Evolutionary conservation across 768 basidiomycete species (phyloP).

Genomic region (Austroboletus eburneus): DNA sequence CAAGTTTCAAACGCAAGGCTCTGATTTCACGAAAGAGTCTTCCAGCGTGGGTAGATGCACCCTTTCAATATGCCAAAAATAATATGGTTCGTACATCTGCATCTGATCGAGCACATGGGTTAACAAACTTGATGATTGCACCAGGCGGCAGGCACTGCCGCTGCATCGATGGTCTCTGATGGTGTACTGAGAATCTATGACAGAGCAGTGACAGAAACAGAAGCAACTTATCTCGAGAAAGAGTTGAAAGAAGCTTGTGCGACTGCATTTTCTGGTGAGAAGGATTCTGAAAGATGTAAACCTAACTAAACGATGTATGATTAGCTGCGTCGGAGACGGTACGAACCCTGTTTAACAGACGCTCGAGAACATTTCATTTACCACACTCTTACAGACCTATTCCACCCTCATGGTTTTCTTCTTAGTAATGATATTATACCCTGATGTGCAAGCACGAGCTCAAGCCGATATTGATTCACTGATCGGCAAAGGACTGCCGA

Average conservation of each 20-base stretch:
- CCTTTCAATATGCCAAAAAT: slow-evolving; percentile 22
- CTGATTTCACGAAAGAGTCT: slow-evolving; percentile 4
- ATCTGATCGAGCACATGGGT: background rate
- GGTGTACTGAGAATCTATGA: slow-evolving; percentile 12
- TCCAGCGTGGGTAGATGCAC: slow-evolving; percentile 14
- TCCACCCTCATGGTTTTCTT: slow-evolving; percentile 20
- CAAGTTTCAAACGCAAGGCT: slow-evolving; percentile 18
- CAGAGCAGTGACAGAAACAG: slow-evolving; percentile 3
- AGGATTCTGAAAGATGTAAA: background rate
- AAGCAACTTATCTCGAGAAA: slow-evolving; percentile 13
- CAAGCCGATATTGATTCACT: slow-evolving; percentile 18
- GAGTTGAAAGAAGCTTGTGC: slow-evolving; percentile 23
- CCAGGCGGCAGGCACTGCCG: slow-evolving; percentile 19
- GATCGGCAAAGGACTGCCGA: slow-evolving; percentile 14
- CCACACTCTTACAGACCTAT: slow-evolving; percentile 14
- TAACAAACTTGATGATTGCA: background rate
- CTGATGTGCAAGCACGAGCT: slow-evolving; percentile 20
- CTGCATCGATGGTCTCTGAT: slow-evolving; percentile 23
- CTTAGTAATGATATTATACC: slow-evolving; percentile 24
- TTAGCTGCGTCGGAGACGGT: background rate
- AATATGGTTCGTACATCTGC: slow-evolving; percentile 13
- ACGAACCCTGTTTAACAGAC: background rate
- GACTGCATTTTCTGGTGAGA: slow-evolving; percentile 17
- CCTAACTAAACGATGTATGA: too few species aligned
- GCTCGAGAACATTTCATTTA: slow-evolving; percentile 1